Evolutionary conservation across 441 rosid genomes (phyloP), one percentile per base, ranked within the genome.

Genomic region (Melastoma candidum): DNA sequence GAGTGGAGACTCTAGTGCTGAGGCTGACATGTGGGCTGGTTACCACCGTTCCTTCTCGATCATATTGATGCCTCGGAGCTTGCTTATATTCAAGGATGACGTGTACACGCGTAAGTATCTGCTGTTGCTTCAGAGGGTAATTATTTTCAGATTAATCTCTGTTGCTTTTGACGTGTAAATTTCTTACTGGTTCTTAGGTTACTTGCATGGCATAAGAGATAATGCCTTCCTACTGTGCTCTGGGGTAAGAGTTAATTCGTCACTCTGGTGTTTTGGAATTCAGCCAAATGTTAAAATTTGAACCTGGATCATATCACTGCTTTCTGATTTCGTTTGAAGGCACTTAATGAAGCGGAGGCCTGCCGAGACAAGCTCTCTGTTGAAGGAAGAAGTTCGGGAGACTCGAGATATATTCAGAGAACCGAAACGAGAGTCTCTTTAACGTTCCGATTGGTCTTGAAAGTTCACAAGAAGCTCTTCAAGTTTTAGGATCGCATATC

Each of bases 81-180:
- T 90, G 70, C 63, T 87, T 50, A 83, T 87, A 71, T 90, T 90
- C 78, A 87, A 85, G 75, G 97, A 84, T 45, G 65, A 68, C 13
- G 77, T 88, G 22, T 90, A 90, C 54, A 63, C 83, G 46, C 83
- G 95, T 71, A 66, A 65, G 70, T 49, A 36, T 36, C 49, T 49
- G 57, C 22, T 22, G 3, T 55, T 49, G 48, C 41, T 47, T 26
- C 51, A 12, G 2, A 13, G 11, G 43, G 41, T 3, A 13, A 12
- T 11, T 44, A 12, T 17, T 50, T 24, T 9, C 47, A 10, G 12
- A 45, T 32, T 1, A 25, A 5, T 12, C 11, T 26, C 1, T 17
- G 10, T 53, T 26, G 14, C 22, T 24, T 11, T 12, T 11, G 26
- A 50, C 32, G 49, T n/a, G 48, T 60, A 55, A 29, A 4, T 9